Percentiles rank a stretch among this genome's conserved stretches.
phyloP scores from a whole-genome alignment of 768 basidiomycete genomes.

The Mycena filopes region DNA sequence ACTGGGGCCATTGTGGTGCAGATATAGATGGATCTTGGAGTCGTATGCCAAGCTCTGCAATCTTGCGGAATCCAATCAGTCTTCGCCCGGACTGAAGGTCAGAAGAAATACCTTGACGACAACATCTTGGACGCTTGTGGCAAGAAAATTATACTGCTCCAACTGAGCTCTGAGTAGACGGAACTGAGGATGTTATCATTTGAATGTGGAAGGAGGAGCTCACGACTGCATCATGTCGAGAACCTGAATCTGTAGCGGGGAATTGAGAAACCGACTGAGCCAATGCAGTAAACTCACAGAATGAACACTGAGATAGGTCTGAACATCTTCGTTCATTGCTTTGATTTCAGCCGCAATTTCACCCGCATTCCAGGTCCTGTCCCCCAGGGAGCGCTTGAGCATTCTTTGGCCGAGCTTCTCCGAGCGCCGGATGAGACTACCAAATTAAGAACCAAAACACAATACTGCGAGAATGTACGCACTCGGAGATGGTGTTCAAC shows the following conservation, averaged over 20 bases:
- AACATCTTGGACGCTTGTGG: not conserved
- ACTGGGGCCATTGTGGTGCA: too few relatives aligned
- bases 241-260: not conserved
- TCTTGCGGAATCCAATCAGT: too few relatives aligned
- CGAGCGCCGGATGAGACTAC: too few relatives aligned
- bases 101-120: not conserved
- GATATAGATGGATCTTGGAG: too few relatives aligned
- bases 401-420: too few relatives aligned
- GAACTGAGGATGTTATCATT: too few relatives aligned
- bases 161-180: too few relatives aligned
- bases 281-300: not conserved
- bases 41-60: too few relatives aligned
- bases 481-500: too few relatives aligned
- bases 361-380: not conserved
- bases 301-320: constrained; percentile 1
- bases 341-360: not conserved
- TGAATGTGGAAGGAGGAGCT: not conserved
- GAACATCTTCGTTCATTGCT: not conserved
- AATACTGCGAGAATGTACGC: too few relatives aligned
- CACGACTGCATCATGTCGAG: constrained; percentile 6
- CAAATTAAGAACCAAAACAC: too few relatives aligned
- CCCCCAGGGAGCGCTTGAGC: constrained; percentile 4
- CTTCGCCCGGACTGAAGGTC: not conserved
- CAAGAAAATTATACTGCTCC: too few relatives aligned
- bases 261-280: not conserved